Conservation (phyloP, 2,329 filamentous ascomycete species). For the Phialemonium atrogriseum region DNA sequence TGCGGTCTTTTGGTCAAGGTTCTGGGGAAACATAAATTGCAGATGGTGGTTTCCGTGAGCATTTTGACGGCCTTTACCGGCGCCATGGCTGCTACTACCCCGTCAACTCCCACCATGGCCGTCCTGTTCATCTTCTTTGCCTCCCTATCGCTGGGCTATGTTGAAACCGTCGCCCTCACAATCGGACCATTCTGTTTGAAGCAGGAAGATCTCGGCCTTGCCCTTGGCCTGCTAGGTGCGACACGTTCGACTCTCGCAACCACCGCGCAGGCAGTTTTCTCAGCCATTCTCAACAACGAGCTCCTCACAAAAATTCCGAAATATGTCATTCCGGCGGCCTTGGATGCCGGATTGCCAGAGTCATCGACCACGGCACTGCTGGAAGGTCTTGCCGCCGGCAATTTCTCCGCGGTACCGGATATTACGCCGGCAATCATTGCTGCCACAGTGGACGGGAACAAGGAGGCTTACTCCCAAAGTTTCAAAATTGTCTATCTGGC, state of each 20-base stretch:
- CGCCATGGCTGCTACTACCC: constrained; percentile 23
- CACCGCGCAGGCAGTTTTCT: constrained; percentile 25
- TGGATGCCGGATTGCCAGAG: constrained; percentile 29
- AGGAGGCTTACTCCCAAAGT: too few species aligned
- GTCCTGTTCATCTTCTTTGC: constrained; percentile 25
- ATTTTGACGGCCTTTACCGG: constrained; percentile 26
- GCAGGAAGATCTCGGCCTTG: constrained; percentile 29
- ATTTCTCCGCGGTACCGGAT: too few species aligned
- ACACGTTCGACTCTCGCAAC: constrained; percentile 25
- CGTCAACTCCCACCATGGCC: constrained; percentile 19
- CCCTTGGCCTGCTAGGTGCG: constrained; percentile 28
- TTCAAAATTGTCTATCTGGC: too few species aligned
- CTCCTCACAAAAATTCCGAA: constrained; percentile 24
- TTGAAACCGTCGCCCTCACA: constrained; percentile 23
- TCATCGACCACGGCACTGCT: too few species aligned
- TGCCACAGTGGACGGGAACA: too few species aligned
- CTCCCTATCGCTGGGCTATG: constrained; percentile 26
- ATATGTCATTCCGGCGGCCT: constrained; percentile 23
- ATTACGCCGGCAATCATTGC: too few species aligned
- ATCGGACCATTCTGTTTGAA: constrained; percentile 27
- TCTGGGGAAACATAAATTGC: constrained; percentile 26
- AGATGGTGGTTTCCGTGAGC: constrained; percentile 26
- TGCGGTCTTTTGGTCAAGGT: constrained; percentile 22
- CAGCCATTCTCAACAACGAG: constrained; percentile 27
- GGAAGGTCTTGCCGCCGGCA: too few species aligned